Evolutionary conservation across 441 rosid species (phyloP).

Genomic region (Capsella rubella): DNA sequence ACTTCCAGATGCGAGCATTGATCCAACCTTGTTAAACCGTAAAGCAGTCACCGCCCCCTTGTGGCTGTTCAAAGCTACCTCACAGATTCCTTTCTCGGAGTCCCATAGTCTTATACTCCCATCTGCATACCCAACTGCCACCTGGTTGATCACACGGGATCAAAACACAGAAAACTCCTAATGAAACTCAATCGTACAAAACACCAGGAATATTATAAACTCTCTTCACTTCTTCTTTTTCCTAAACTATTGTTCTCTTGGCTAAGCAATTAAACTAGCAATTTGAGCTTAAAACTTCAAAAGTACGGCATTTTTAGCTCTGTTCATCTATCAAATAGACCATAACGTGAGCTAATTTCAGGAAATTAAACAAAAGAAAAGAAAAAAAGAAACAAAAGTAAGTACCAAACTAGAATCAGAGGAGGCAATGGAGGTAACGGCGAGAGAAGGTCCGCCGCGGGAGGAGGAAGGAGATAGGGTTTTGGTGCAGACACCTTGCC

Average conservation of each 20-base stretch:
- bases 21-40: conserved; percentile 69
- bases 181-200: background rate
- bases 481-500: conserved; percentile 82
- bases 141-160: conserved; percentile 49
- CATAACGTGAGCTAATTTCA: background rate
- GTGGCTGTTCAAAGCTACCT: conserved; percentile 80
- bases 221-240: background rate
- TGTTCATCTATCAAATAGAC: background rate
- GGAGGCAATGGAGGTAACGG: conserved; percentile 75
- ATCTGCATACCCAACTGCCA: conserved; percentile 83
- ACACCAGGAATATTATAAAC: background rate
- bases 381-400: background rate
- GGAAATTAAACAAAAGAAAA: background rate
- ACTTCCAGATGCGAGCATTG: conserved; percentile 93
- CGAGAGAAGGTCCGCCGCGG: conserved; percentile 66
- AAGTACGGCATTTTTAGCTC: background rate
- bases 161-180: conserved; percentile 15
- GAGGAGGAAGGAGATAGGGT: conserved; percentile 69
- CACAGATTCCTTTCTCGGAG: conserved; percentile 73
- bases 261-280: background rate
- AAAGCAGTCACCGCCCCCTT: conserved; percentile 85
- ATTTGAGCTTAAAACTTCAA: background rate
- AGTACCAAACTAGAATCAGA: conserved; percentile 70
- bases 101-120: conserved; percentile 93
- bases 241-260: background rate